These are phyloP conservation scores for Bipolaris oryzae DNA, from an alignment of 2,329 filamentous ascomycete genomes.

Conservation along the genomic window DNA sequence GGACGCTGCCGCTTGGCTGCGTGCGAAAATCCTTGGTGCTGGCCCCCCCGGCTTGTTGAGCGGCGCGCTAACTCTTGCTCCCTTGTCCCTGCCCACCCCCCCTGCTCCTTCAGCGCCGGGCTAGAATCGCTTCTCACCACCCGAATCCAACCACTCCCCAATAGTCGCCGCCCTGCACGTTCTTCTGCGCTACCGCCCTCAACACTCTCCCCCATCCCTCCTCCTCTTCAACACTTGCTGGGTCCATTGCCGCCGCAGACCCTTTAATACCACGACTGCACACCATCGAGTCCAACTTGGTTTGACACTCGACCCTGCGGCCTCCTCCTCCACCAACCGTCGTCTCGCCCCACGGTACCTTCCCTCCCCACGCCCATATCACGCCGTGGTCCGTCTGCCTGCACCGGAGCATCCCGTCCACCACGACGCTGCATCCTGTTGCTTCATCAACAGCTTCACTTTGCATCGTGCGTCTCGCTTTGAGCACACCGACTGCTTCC, in stretches of 20 bases:
- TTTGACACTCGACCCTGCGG: slow-evolving; percentile 20
- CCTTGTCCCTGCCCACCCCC: slow-evolving; percentile 20
- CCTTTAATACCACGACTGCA: slow-evolving; percentile 37
- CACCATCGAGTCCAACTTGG: slow-evolving; percentile 18
- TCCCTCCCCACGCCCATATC: slow-evolving; percentile 13
- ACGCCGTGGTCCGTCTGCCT: slow-evolving; percentile 9
- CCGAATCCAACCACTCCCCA: slow-evolving; percentile 36
- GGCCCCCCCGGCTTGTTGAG: slow-evolving; percentile 41
- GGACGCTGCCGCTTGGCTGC: slow-evolving; percentile 40
- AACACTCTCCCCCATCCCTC: slow-evolving; percentile 37
- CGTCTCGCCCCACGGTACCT: slow-evolving; percentile 29
- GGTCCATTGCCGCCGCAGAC: slow-evolving; percentile 44
- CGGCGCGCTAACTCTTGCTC: slow-evolving; percentile 29
- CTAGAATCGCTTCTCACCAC: slow-evolving; percentile 35
- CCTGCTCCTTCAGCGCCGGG: slow-evolving; percentile 13
- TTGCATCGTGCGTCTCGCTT: slow-evolving; percentile 15
- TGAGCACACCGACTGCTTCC: slow-evolving; percentile 21
- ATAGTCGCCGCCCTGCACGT: slow-evolving; percentile 42
- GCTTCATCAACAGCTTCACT: slow-evolving; percentile 22
- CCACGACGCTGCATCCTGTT: slow-evolving; percentile 21
- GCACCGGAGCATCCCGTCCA: slow-evolving; percentile 42
- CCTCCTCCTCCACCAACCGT: slow-evolving; percentile 22
- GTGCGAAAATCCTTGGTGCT: slow-evolving; percentile 35
- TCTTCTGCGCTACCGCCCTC: slow-evolving; percentile 41
- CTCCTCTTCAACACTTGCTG: slow-evolving; percentile 36